Conservation (phyloP, 805 yeast genomes). For the Teunomyces tritomae region DNA sequence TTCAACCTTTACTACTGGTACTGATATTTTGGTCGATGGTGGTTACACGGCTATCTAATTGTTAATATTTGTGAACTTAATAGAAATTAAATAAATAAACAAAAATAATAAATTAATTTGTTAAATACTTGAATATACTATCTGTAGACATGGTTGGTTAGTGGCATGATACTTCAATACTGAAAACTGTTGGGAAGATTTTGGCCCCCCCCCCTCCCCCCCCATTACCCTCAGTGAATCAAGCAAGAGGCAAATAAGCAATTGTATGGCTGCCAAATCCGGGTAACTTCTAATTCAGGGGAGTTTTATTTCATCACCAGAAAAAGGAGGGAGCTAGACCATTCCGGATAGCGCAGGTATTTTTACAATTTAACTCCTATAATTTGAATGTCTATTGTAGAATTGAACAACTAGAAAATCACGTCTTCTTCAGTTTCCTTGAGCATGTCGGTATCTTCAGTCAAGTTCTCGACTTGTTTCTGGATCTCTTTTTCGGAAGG, state of each 20-base stretch:
- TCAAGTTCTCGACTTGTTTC: conserved; percentile 29
- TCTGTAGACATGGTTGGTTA: too few species aligned
- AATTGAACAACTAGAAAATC: conserved; percentile 26
- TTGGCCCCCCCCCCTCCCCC: too few species aligned
- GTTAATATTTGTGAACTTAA: neutral
- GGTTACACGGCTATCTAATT: conserved; percentile 32
- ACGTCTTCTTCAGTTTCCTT: conserved; percentile 47
- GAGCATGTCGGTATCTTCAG: conserved; percentile 27
- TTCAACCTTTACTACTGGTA: conserved; percentile 42
- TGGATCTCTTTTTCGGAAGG: conserved; percentile 21
- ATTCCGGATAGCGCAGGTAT: neutral
- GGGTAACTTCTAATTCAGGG: neutral
- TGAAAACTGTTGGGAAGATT: too few species aligned
- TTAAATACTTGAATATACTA: too few species aligned
- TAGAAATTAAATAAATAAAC: neutral
- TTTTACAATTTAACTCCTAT: neutral
- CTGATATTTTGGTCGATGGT: conserved; percentile 46
- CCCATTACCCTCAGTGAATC: too few species aligned
- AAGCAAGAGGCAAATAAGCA: too few species aligned
- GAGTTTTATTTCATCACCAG: neutral
- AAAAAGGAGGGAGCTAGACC: neutral
- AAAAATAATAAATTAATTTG: neutral
- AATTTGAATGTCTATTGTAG: conserved; percentile 1
- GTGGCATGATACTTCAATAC: too few species aligned
- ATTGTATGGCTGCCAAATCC: neutral